Evolutionary conservation across 371 early-diverging fungal genomes (phyloP).

Genomic region (Massospora cicadina): DNA sequence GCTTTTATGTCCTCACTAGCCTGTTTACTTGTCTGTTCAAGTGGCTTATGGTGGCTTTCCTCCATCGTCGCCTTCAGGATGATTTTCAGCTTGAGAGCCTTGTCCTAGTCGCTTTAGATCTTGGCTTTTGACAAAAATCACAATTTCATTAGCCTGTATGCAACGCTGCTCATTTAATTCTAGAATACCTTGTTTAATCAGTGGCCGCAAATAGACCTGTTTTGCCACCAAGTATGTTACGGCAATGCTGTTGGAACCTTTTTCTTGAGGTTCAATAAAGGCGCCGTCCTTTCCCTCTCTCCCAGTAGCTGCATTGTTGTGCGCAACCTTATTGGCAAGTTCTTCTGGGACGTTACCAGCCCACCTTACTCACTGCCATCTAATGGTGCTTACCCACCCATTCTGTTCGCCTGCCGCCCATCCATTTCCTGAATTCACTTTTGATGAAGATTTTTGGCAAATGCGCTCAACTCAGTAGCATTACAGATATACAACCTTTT

Average conservation of each 20-base stretch:
- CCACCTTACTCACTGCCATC: background rate
- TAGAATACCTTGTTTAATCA: background rate
- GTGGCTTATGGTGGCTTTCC: slow-evolving; percentile 1
- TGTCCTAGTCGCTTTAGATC: background rate
- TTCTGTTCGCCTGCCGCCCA: background rate
- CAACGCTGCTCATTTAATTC: background rate
- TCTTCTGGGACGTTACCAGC: background rate
- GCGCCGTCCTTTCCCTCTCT: background rate
- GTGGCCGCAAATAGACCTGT: background rate
- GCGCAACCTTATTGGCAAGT: slow-evolving; percentile 5
- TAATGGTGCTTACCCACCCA: background rate
- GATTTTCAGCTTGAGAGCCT: background rate
- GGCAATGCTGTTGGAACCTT: background rate
- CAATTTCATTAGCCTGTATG: background rate
- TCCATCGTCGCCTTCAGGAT: background rate
- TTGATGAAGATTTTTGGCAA: background rate
- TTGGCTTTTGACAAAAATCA: background rate
- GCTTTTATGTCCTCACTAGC: background rate
- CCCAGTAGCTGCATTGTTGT: background rate
- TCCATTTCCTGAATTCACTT: background rate
- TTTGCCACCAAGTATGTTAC: background rate
- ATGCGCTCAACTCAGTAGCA: background rate
- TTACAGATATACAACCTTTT: background rate
- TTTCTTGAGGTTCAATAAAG: background rate
- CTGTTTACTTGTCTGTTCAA: background rate